A percentile compares a stretch with the other conserved stretches of the same genome.
Evolutionary conservation across 495 filamentous ascomycete species (phyloP).

Genomic region (Copromyces sp.): DNA sequence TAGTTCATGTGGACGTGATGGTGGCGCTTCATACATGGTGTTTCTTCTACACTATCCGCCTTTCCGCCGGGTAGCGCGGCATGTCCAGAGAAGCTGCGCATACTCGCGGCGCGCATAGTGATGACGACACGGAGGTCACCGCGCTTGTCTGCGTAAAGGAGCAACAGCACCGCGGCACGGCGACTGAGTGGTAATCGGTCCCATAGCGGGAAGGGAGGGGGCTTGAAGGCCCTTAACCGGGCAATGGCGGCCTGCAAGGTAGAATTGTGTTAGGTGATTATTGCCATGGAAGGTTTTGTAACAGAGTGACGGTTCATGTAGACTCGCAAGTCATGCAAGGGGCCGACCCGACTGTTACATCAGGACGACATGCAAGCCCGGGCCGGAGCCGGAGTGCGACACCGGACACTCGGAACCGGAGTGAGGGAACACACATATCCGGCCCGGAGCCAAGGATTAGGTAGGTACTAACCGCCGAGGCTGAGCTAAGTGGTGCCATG

Average conservation of each 20-base stretch:
- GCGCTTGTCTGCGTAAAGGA: slow-evolving; percentile 69
- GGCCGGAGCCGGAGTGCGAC: not conserved
- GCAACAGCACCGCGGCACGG: slow-evolving; percentile 72
- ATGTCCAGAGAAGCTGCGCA: slow-evolving; percentile 61
- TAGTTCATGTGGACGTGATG: slow-evolving; percentile 31
- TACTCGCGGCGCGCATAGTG: slow-evolving; percentile 69
- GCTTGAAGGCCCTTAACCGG: slow-evolving; percentile 60
- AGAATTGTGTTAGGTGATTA: not conserved
- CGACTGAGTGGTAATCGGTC: slow-evolving; percentile 54
- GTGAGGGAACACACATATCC: not conserved
- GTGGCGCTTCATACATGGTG: slow-evolving; percentile 37
- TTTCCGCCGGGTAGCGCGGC: slow-evolving; percentile 80
- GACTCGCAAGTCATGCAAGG: not conserved
- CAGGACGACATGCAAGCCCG: not conserved
- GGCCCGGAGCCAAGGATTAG: not conserved
- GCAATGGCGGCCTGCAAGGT: slow-evolving; percentile 57
- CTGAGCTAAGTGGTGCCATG: slow-evolving; percentile 47
- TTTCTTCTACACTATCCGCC: slow-evolving; percentile 38
- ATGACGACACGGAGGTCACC: slow-evolving; percentile 76
- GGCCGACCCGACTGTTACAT: not conserved
- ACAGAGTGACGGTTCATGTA: not conserved
- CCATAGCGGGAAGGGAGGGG: slow-evolving; percentile 45
- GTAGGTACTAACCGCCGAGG: slow-evolving; percentile 42
- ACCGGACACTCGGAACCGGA: not conserved
- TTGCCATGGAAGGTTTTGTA: not conserved